Evolutionary conservation across 2,329 filamentous ascomycete genomes (phyloP).

Genomic region (Tolypocladium paradoxum): DNA sequence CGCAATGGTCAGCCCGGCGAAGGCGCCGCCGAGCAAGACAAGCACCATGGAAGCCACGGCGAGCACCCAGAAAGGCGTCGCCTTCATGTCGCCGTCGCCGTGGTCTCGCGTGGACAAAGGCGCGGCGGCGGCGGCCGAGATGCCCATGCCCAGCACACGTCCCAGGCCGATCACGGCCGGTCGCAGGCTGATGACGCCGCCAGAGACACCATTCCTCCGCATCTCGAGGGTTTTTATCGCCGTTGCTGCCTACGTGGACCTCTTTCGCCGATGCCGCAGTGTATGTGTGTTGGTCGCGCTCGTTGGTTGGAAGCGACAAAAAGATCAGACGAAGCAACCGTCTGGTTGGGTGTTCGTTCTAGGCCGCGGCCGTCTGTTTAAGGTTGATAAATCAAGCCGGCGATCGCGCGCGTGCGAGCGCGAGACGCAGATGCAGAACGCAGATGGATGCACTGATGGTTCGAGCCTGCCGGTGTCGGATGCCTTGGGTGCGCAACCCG

Average conservation of each 20-base stretch:
- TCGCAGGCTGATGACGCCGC: slow-evolving; percentile 30
- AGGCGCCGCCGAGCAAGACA: slow-evolving; percentile 81
- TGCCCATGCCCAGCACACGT: slow-evolving; percentile 36
- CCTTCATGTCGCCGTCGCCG: slow-evolving; percentile 39
- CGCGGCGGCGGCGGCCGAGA: slow-evolving; percentile 38
- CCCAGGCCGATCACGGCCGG: slow-evolving; percentile 40
- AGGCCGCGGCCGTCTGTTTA: background rate
- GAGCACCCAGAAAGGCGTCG: slow-evolving; percentile 69
- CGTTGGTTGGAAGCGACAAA: too few species aligned
- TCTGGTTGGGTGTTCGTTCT: background rate
- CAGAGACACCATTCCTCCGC: slow-evolving; percentile 12
- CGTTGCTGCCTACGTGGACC: background rate
- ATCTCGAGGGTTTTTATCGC: slow-evolving; percentile 8
- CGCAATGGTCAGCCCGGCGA: slow-evolving; percentile 88
- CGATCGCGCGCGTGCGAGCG: background rate
- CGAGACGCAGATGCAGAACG: background rate
- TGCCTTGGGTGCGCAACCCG: background rate
- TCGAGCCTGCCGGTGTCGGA: background rate
- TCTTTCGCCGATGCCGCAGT: background rate
- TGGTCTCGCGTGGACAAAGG: slow-evolving; percentile 27
- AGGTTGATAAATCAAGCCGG: background rate
- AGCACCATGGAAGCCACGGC: slow-evolving; percentile 67
- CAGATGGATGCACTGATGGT: background rate
- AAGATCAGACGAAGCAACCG: background rate
- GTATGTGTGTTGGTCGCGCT: too few species aligned